A percentile compares a stretch with the other conserved stretches of the same genome.
These are phyloP conservation scores for Penicillium diatomitis DNA, from an alignment of 495 filamentous ascomycete species.

Conservation along the genomic window DNA sequence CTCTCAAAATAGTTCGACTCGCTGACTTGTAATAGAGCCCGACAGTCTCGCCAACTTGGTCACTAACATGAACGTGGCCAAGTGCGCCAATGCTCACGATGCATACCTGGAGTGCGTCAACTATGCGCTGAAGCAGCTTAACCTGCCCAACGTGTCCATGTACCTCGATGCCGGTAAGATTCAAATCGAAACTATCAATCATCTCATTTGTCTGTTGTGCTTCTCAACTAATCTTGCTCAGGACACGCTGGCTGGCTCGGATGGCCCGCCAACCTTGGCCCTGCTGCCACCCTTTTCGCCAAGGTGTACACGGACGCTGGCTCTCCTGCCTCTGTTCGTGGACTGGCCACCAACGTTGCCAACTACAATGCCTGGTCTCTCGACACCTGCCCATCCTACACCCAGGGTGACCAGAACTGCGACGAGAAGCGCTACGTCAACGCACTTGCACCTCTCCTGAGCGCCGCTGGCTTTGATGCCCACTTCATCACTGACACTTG, in stretches of 20 bases:
- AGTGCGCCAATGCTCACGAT: constrained; percentile 53
- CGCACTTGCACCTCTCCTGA: constrained; percentile 54
- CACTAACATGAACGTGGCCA: constrained; percentile 56
- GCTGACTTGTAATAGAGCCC: constrained; percentile 54
- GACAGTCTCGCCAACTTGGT: constrained; percentile 75
- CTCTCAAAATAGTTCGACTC: constrained; percentile 14
- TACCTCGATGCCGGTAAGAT: constrained; percentile 64
- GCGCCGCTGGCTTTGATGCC: constrained; percentile 52
- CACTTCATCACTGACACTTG: constrained; percentile 65
- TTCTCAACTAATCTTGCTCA: constrained; percentile 2
- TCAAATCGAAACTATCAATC: neutral
- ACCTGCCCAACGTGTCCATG: constrained; percentile 72
- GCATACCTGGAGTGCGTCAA: constrained; percentile 62
- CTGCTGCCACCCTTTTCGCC: constrained; percentile 60
- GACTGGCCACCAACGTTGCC: constrained; percentile 70
- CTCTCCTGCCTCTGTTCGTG: constrained; percentile 56
- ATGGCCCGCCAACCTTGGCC: constrained; percentile 68
- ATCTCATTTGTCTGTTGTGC: neutral
- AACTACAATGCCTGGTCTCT: constrained; percentile 62
- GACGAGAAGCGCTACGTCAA: constrained; percentile 70
- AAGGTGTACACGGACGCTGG: constrained; percentile 57
- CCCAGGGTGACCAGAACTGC: constrained; percentile 34
- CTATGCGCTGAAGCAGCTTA: constrained; percentile 62
- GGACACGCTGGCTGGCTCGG: constrained; percentile 64
- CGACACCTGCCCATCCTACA: constrained; percentile 34